Evolutionary conservation across 2,329 filamentous ascomycete genomes (phyloP), one percentile per base, ranked within the genome.

Genomic region (Fusarium papillatum): DNA sequence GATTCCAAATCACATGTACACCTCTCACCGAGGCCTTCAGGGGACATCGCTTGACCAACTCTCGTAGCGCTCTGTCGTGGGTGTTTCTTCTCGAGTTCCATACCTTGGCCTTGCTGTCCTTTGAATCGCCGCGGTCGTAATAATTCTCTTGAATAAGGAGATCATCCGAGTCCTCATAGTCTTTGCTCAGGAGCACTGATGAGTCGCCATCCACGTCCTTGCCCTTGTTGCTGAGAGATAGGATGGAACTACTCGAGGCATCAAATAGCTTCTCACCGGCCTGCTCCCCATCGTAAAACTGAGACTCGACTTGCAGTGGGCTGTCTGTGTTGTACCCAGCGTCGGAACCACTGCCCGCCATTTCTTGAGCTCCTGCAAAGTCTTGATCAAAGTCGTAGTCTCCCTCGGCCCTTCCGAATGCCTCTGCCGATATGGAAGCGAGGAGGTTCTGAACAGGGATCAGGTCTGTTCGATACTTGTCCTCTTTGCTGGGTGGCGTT

Each of bases 1-100:
- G 87, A 80, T 99, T 98, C 97, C 97, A 99, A 71, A 98, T 98
- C 64, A 98, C 87, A 81, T 98, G 95, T 8, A 98, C 93, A 80
- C 98, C 95, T 31, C 95, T 93, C 19, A 98, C 90, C 7, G 92
- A 92, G 4, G 98, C 88, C 74, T 92, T 93, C 17, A 99, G 85
- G 8, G 96, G 95, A 73, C 93, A 95, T 65, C 88, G 88, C 46
- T 88, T 88, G 11, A 93, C 86, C 72, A 93, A 91, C 13, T 86
- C 83, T 62, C 90, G 88, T 53, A 93, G 92, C 1, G 91, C 89
- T 50, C 89, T 87, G 66, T 94, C 93, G 78, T 97, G 97, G 2
- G 90, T 91, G 78, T 96, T 96, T 76, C 91, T 92, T 2, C 88
- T 87, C 1, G 95, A 95, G 82, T 96, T 93, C 95, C 95, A 98